phyloP scores from a whole-genome alignment of 352 stramenopile species.

The Phytophthora macrochlamydospora region DNA sequence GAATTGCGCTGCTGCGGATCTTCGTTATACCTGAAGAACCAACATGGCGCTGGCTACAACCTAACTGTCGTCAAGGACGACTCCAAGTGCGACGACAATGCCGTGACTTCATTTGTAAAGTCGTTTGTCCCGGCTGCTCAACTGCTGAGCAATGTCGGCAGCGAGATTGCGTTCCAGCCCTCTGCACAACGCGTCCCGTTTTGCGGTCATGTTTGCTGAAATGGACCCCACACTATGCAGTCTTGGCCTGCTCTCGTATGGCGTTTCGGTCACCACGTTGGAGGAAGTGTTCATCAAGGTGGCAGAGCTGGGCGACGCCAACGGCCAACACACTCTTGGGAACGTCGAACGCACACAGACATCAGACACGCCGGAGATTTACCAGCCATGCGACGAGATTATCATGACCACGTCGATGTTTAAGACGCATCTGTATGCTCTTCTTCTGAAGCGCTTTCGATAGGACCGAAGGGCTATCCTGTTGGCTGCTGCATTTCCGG shows the following conservation, averaged over 20 bases:
- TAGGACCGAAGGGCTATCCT: conserved; percentile 51
- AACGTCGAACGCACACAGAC: conserved; percentile 8
- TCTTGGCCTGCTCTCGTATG: conserved; percentile 51
- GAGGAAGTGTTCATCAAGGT: conserved; percentile 84
- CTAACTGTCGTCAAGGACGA: conserved; percentile 63
- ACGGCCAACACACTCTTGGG: conserved; percentile 38
- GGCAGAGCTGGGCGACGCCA: conserved; percentile 40
- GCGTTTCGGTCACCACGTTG: conserved; percentile 81
- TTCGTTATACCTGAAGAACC: conserved; percentile 78
- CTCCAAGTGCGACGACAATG: conserved; percentile 21
- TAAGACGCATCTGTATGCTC: conserved; percentile 31
- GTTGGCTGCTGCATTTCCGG: conserved; percentile 50
- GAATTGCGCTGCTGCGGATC: conserved; percentile 67
- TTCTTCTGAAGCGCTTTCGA: conserved; percentile 58
- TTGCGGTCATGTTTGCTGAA: conserved; percentile 57
- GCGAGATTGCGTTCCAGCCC: conserved; percentile 73
- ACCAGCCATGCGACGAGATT: conserved; percentile 21
- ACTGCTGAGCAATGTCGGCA: conserved; percentile 67
- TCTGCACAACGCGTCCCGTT: conserved; percentile 40
- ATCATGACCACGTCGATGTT: conserved; percentile 20
- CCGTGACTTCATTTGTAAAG: conserved; percentile 30
- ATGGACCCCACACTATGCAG: conserved; percentile 45
- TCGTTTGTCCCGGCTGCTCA: conserved; percentile 36
- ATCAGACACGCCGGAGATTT: not conserved
- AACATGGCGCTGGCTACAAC: conserved; percentile 67